Conservation (phyloP, 345 rosid species). For the Alliaria petiolata region DNA sequence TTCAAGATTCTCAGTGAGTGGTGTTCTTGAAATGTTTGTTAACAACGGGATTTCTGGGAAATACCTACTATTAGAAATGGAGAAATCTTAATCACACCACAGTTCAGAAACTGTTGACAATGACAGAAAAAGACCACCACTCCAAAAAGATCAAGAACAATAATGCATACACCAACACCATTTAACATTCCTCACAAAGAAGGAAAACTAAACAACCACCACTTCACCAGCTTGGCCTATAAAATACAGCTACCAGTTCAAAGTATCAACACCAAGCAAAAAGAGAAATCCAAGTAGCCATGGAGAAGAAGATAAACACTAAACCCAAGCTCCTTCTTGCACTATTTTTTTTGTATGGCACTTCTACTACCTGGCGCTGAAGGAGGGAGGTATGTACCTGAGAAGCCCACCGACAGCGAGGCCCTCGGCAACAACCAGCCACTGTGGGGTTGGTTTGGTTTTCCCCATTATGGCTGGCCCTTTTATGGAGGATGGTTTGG, state of each 20-base stretch:
- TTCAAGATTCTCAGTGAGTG: background rate
- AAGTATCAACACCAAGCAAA: background rate
- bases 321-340: conserved; percentile 2
- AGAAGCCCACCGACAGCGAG: too few relatives aligned
- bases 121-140: background rate
- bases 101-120: background rate
- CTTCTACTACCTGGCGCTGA: too few relatives aligned
- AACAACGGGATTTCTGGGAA: background rate
- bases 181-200: background rate
- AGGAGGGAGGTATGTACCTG: too few relatives aligned
- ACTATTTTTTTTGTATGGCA: background rate
- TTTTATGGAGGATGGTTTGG: too few relatives aligned
- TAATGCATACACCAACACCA: conserved; percentile 1
- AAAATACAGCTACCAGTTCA: background rate
- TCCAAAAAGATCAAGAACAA: conserved; percentile 2
- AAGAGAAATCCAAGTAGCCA: background rate
- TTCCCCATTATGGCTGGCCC: too few relatives aligned
- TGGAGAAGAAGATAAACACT: background rate
- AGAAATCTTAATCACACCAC: background rate
- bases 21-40: background rate
- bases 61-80: too few relatives aligned
- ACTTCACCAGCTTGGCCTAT: conserved; percentile 12
- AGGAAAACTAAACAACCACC: background rate
- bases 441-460: too few relatives aligned
- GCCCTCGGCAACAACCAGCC: too few relatives aligned